phyloP scores from a whole-genome alignment of 352 stramenopile species.

The Sclerospora graminicola region DNA sequence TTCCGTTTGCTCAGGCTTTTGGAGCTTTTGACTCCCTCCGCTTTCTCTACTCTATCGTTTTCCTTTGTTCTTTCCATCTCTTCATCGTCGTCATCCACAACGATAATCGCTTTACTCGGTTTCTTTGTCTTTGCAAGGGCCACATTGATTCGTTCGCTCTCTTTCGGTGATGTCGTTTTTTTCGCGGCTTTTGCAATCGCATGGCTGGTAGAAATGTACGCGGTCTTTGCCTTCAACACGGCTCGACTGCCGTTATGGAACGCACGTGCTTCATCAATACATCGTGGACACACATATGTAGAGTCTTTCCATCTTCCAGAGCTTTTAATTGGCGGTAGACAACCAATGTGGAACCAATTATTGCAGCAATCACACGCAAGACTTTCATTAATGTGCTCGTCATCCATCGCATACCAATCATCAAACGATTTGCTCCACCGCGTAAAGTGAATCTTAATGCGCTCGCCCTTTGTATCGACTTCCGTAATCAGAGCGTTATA shows the following conservation, averaged over 20 bases:
- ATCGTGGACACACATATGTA: conserved; percentile 75
- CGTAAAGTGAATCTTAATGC: conserved; percentile 83
- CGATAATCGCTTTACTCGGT: conserved; percentile 20
- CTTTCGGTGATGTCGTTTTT: conserved; percentile 14
- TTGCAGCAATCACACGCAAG: conserved; percentile 86
- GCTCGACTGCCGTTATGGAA: conserved; percentile 57
- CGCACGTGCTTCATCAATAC: conserved; percentile 61
- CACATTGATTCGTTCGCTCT: conserved; percentile 10
- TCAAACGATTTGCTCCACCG: conserved; percentile 84
- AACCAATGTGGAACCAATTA: conserved; percentile 83
- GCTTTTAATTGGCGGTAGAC: conserved; percentile 76
- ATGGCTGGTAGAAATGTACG: conserved; percentile 23
- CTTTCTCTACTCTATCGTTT: conserved; percentile 2
- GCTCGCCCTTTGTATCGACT: conserved; percentile 56
- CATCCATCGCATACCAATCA: conserved; percentile 84
- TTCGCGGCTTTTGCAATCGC: conserved; percentile 18
- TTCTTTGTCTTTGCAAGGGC: conserved; percentile 20
- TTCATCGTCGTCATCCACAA: conserved; percentile 22
- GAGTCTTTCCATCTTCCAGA: conserved; percentile 77
- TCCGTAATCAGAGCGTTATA: conserved; percentile 83
- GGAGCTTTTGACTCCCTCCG: conserved; percentile 3
- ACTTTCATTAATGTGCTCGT: conserved; percentile 83
- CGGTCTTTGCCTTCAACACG: conserved; percentile 36
- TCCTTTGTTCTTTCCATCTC: conserved; percentile 22
- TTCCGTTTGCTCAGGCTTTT: conserved; percentile 24